phyloP scores from a whole-genome alignment of 2,329 filamentous ascomycete genomes.

The Lecanicillium sp. region DNA sequence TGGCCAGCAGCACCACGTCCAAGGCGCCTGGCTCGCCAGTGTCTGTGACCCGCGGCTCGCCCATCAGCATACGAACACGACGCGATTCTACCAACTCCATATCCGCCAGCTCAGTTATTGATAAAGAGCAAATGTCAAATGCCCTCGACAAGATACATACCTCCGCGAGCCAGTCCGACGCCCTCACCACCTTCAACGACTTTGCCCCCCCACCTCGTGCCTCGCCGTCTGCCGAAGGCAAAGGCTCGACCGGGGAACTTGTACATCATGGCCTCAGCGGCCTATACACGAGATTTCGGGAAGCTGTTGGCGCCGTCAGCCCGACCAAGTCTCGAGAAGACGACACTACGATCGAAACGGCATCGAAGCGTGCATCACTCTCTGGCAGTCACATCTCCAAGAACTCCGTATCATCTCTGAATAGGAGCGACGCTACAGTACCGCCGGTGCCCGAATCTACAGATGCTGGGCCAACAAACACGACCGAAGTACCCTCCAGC shows the following conservation, averaged over 20 bases:
- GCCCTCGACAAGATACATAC: slow-evolving; percentile 83
- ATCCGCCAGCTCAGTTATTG: slow-evolving; percentile 36
- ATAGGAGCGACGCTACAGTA: slow-evolving; percentile 34
- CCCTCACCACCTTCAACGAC: slow-evolving; percentile 90
- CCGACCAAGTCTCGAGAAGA: slow-evolving; percentile 34
- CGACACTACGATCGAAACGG: slow-evolving; percentile 38
- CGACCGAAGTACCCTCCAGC: slow-evolving; percentile 1
- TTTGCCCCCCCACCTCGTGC: slow-evolving; percentile 66
- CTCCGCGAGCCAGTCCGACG: slow-evolving; percentile 76
- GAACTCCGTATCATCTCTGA: slow-evolving; percentile 34
- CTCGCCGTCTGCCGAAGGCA: slow-evolving; percentile 56
- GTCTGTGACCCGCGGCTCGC: slow-evolving; percentile 25
- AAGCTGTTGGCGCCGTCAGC: slow-evolving; percentile 68
- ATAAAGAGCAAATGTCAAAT: slow-evolving; percentile 69
- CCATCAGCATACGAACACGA: slow-evolving; percentile 27
- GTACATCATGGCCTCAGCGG: slow-evolving; percentile 84
- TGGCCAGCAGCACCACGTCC: slow-evolving; percentile 26
- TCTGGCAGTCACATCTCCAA: slow-evolving; percentile 36
- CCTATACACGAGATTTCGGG: slow-evolving; percentile 77
- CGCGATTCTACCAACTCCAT: slow-evolving; percentile 36
- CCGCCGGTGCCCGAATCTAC: slow-evolving; percentile 13
- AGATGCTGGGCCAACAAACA: not conserved
- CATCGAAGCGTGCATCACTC: slow-evolving; percentile 37
- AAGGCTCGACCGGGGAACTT: slow-evolving; percentile 63
- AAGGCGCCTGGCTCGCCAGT: slow-evolving; percentile 26